Evolutionary conservation across 139 green algal genomes (phyloP).

Genomic region (Mychonastes homosphaera): DNA sequence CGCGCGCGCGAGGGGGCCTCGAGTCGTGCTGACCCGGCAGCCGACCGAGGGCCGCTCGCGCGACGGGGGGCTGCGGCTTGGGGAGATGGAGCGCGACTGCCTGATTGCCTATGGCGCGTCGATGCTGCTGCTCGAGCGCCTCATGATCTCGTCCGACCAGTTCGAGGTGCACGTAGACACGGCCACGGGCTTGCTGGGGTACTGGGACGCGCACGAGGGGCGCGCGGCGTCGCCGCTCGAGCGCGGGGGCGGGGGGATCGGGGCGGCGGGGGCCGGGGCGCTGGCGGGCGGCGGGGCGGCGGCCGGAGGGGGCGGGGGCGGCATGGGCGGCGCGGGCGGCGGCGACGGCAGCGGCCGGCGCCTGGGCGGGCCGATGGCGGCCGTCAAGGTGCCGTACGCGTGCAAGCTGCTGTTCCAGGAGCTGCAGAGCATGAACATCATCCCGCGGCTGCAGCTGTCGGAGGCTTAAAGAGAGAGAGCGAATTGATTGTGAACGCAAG

Average conservation of each 20-base stretch:
- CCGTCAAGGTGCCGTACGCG: slow-evolving; percentile 78
- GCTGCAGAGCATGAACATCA: slow-evolving; percentile 79
- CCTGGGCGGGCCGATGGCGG: slow-evolving; percentile 21
- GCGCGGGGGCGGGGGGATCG: slow-evolving; percentile 15
- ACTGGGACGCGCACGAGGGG: slow-evolving; percentile 60
- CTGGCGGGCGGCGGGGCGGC: too few relatives aligned
- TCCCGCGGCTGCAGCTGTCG: slow-evolving; percentile 44
- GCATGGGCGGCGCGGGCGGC: too few relatives aligned
- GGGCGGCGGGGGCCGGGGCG: too few relatives aligned
- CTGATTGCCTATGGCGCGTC: slow-evolving; percentile 76
- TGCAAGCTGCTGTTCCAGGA: slow-evolving; percentile 95
- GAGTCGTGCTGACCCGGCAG: slow-evolving; percentile 92
- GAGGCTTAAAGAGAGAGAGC: too few relatives aligned
- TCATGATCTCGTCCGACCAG: slow-evolving; percentile 94
- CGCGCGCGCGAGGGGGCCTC: slow-evolving; percentile 64
- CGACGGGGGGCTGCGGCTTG: slow-evolving; percentile 85
- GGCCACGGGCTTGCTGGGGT: slow-evolving; percentile 86
- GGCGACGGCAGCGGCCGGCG: too few relatives aligned
- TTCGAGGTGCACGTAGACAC: slow-evolving; percentile 93
- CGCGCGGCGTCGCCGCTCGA: slow-evolving; percentile 56
- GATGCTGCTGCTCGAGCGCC: slow-evolving; percentile 92
- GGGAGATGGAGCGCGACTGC: slow-evolving; percentile 98
- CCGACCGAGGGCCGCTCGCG: slow-evolving; percentile 88
- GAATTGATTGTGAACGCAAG: too few relatives aligned
- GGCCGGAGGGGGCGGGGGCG: too few relatives aligned